Evolutionary conservation across 441 rosid species (phyloP).

Genomic region (Jatropha podagrica): DNA sequence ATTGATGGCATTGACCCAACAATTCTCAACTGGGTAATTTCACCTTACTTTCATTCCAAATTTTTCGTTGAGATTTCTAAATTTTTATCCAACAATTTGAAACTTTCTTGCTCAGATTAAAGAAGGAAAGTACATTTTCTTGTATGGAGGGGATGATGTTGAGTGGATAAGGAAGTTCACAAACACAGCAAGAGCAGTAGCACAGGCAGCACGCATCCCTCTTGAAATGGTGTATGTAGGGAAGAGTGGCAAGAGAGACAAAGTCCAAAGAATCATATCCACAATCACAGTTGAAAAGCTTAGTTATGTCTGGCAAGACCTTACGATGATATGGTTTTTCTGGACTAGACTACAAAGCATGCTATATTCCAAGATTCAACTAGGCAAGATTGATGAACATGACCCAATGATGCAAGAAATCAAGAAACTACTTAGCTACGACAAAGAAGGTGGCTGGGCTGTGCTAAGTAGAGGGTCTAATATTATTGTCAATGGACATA

Average conservation of each 20-base stretch:
- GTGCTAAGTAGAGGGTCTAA: conserved; percentile 49
- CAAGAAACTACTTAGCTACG: conserved; percentile 57
- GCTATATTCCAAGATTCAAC: conserved; percentile 67
- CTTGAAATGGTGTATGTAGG: conserved; percentile 77
- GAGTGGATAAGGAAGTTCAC: conserved; percentile 72
- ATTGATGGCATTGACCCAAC: conserved; percentile 55
- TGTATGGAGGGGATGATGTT: conserved; percentile 78
- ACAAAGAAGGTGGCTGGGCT: conserved; percentile 77
- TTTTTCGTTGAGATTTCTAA: no score
- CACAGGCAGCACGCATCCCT: conserved; percentile 48
- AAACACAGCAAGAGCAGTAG: conserved; percentile 37
- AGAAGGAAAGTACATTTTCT: conserved; percentile 64
- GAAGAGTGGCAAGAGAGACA: conserved; percentile 59
- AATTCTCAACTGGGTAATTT: conserved; percentile 56
- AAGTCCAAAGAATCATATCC: conserved; percentile 37
- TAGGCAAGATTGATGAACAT: conserved; percentile 36
- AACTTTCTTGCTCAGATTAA: conserved; percentile 37
- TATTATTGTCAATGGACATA: conserved; percentile 50
- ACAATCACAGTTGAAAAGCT: conserved; percentile 48
- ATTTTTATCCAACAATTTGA: no score
- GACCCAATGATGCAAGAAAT: conserved; percentile 62
- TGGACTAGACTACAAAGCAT: conserved; percentile 80
- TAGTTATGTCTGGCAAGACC: conserved; percentile 48
- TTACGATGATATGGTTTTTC: conserved; percentile 64
- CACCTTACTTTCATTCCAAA: not conserved